Base-by-base conservation (phyloP, 225 moss, liverwort and hornwort species). In the Anthoceros angustus region DNA sequence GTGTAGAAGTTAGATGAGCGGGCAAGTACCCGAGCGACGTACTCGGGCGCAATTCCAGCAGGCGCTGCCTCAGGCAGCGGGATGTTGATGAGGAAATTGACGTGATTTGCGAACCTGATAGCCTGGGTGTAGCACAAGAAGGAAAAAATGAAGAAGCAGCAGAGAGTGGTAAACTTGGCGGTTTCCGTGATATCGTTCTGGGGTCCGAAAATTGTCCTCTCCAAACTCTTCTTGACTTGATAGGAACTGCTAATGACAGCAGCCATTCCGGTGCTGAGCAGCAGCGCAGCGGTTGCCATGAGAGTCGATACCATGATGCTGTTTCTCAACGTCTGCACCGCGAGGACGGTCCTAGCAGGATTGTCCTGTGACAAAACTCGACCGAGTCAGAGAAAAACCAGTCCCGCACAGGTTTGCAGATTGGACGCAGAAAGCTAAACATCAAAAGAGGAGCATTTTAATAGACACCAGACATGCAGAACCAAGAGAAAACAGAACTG, bases 321-420 rank as follows among this genome's bases (percentile, higher is more conserved):
- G 79, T 95, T 95, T 60, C 95, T 84, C 10, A 95, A 77, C 0
- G 90, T 86, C 55, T 95, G 90, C 12, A 95, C 95, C 21, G 95
- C 95, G 67, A 90, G 68, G 15, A 95, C 83, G 32, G 81, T 95
- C 77, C 80, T 90, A 75, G 86, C 90, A 9, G 88, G 88, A 67
- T 95, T 95, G 63, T 95, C 86, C 90, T 95, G 83, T 73, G 69
- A 40, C 2, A 55, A 0, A 76, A 18, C n/a, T 10, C 26, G 7
- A 18, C 21, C 41, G 7, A 23, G 12, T 48, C 46, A 32, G n/a
- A 42, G 7, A 16, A 46, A 20, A 39, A 5, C n/a, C 25, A 26
- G 24, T 32, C 32, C 32, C 32, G 32, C 32, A 32, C 32, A 32
- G 32, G 32, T 32, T 32, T 32, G 32, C 32, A 32, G 32, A 32